Base-by-base conservation (phyloP, 169 alveolate genomes). In the Plasmodium coatneyi region DNA sequence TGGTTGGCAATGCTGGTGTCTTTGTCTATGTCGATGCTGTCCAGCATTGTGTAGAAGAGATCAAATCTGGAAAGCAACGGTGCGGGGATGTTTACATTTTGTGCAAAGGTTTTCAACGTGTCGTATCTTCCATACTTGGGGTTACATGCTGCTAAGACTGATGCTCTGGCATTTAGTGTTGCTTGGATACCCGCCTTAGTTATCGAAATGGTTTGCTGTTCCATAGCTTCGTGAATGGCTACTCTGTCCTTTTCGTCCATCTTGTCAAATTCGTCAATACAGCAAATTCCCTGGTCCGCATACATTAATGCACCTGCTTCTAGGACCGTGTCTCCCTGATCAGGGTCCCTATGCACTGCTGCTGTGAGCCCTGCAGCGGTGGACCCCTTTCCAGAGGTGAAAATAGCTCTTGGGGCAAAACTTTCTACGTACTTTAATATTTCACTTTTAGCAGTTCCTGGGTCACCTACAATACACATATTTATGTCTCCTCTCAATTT, bases 161-260 rank as follows among this genome's bases (percentile, higher is more conserved):
- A 98, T 12, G 99, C 99, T 83, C 99, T 97, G 1, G 99, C 99
- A 96, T 98, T 99, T 43, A 99, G 95, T n/a, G 99, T 98, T 22
- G 99, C 99, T 82, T 98, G 99, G 5, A 99, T 98, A 49, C 99
- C 99, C 14, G 99, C 99, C 95, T 99, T 99, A 52, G 99, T 98
- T 28, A 99, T 98, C 19, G 99, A 98, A 12, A 99, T 98, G 14
- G 99, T 99, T 97, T 99, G 99, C 93, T 99, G 99, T 93, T 99
- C 99, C 99, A 99, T 99, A 52, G 99, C 99, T 95, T 99, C 99
- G 95, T 99, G 99, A 46, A 99, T 99, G n/a, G 99, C 99, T n/a
- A 98, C 99, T 95, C 98, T 96, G 92, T 99, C 99, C 66, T 97
- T 98, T 16, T 96, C 98, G 83, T 98, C 99, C 99, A 99, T 99